Evolutionary conservation across 2,329 filamentous ascomycete species (phyloP), one percentile per base, ranked within the genome.

Genomic region (Xylaria sp.): DNA sequence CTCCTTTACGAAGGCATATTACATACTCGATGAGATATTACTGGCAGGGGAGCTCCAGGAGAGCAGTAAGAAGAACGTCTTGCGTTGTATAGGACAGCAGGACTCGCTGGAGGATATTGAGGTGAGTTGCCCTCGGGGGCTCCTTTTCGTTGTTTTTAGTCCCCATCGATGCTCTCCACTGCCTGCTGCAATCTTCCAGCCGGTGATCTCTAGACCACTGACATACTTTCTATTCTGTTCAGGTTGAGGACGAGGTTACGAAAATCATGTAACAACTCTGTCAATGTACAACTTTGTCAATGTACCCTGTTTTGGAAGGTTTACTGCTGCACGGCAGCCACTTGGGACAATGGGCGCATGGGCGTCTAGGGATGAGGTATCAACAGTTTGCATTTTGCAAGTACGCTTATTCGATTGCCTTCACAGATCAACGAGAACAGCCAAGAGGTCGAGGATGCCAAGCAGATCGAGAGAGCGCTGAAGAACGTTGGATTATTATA

Each of bases 1-100:
- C 84, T 97, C 96, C 73, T 99, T 99, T 74, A 96, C 96, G 66
- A 99, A 99, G 76, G 94, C 94, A 56, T 99, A 99, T 76, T 99
- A 97, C 76, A 99, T 99, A 65, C 85, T 99, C 43, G 94, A 99
- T 72, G 94, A 99, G 77, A 83, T 99, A 58, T 81, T 99, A 62
- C 81, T 99, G 64, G 94, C 94, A 5, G 94, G 94, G 56, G 94
- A 99, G 75, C 86, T 99, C 77, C 94, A 99, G 75, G 94, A 99
- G 78, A 97, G 92, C 75, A 97, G 93, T 75, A 99, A 97, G 80
- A 99, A 99, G 86, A 97, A 97, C 69, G 92, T 99, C 39, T 77
- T 99, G 61, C 83, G 94, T 59, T 96, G 93, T 70, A 99, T 99
- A 71, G 90, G 91, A 52, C 94, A 97, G 71, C 93, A 99, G 75